phyloP scores from a whole-genome alignment of 805 yeast genomes.

The Starmerella khaoyaiensis region DNA sequence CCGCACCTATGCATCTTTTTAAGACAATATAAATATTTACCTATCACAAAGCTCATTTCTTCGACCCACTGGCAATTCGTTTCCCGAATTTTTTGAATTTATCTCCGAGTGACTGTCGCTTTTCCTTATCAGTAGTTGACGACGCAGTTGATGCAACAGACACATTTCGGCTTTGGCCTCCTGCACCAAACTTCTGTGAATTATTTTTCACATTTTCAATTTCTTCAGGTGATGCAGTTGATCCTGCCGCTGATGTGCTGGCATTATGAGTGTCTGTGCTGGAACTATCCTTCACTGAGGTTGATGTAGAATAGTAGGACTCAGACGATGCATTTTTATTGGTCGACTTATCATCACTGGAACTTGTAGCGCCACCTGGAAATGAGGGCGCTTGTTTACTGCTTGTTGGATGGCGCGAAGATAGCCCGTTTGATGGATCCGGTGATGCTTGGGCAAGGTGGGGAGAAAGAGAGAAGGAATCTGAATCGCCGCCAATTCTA shows the following conservation, averaged over 20 bases:
- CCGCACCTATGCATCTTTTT: too few species aligned
- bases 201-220: too few species aligned
- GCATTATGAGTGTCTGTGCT: too few species aligned
- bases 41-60: constrained; percentile 12
- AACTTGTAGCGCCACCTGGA: too few species aligned
- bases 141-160: constrained; percentile 14
- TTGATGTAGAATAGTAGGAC: too few species aligned
- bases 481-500: constrained; percentile 22
- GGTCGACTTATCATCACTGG: too few species aligned
- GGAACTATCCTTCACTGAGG: too few species aligned
- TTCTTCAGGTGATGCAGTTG: too few species aligned
- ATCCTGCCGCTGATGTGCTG: too few species aligned
- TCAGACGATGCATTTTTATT: too few species aligned
- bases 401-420: background rate
- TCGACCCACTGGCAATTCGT: constrained; percentile 18
- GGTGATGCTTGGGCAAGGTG: constrained; percentile 19
- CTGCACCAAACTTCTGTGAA: too few species aligned
- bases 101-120: constrained; percentile 18
- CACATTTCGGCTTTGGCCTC: constrained; percentile 2
- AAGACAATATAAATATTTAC: too few species aligned
- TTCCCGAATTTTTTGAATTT: constrained; percentile 22
- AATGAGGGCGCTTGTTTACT: background rate
- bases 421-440: background rate
- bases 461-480: constrained; percentile 19
- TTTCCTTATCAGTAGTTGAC: constrained; percentile 13